Evolutionary conservation across 2,329 filamentous ascomycete species (phyloP).

Genomic region (Cladosporium sp.): DNA sequence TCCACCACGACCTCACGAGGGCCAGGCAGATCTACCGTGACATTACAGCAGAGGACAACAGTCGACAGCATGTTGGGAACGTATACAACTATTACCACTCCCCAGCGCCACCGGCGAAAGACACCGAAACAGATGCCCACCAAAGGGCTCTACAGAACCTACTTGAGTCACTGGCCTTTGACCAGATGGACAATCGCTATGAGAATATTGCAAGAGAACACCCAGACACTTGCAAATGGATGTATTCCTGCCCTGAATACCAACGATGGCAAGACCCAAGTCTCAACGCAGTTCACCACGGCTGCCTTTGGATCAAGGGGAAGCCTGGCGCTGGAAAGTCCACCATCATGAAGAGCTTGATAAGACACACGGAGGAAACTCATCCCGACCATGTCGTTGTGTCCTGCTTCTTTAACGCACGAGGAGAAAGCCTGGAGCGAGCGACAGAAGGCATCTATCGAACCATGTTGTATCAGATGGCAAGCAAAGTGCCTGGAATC

Average conservation of each 20-base stretch:
- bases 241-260: not conserved
- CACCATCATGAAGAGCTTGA: slow-evolving; percentile 31
- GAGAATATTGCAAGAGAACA: not conserved
- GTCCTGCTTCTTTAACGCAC: slow-evolving; percentile 49
- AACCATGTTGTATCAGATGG: slow-evolving; percentile 45
- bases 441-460: slow-evolving; percentile 44
- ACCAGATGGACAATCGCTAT: not conserved
- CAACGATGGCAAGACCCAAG: not conserved
- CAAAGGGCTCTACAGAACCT: not conserved
- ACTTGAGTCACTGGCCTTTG: not conserved
- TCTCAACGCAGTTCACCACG: slow-evolving; percentile 11
- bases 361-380: slow-evolving; percentile 13
- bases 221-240: not conserved
- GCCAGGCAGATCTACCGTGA: not conserved
- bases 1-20: too few relatives aligned
- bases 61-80: not conserved
- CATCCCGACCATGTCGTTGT: slow-evolving; percentile 24
- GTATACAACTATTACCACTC: not conserved
- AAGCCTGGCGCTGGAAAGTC: slow-evolving; percentile 37
- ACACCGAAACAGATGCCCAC: not conserved
- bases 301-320: slow-evolving; percentile 37
- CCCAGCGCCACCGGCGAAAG: not conserved
- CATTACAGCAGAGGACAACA: not conserved
- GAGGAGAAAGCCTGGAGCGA: slow-evolving; percentile 42
- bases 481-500: slow-evolving; percentile 26